Percentiles rank a stretch among this genome's conserved stretches.
Conservation (phyloP, 78 protist species). For the Cyanophora paradoxa region DNA sequence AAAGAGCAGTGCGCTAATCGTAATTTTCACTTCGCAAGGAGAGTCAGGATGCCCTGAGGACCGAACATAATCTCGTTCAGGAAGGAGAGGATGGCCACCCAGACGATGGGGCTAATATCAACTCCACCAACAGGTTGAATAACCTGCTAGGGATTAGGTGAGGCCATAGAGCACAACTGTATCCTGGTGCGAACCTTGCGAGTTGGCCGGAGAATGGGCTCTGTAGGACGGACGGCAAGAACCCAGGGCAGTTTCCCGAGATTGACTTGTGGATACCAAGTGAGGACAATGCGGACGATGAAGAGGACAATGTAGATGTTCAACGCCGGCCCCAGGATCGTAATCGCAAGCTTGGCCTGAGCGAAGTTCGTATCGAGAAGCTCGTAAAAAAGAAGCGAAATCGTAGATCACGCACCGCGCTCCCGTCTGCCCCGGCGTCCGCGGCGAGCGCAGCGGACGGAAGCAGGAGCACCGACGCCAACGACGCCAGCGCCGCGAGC, state of each 20-base stretch:
- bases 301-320: background rate
- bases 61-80: background rate
- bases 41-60: conserved; percentile 9
- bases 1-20: no score
- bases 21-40: background rate
- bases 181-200: no score
- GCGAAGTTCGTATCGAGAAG: no score
- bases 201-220: background rate
- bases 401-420: no score
- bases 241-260: background rate
- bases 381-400: no score
- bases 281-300: conserved; percentile 4
- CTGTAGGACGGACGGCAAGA: background rate
- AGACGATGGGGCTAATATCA: background rate
- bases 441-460: no score
- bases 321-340: background rate
- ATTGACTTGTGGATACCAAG: background rate
- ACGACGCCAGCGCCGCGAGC: no score
- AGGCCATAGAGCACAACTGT: no score
- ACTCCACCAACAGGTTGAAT: conserved; percentile 10
- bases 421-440: no score
- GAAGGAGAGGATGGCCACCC: conserved; percentile 1
- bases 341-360: background rate
- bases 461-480: no score
- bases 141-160: no score